Conservation (phyloP, 2,329 filamentous ascomycete genomes). For the Penicillium sp. region DNA sequence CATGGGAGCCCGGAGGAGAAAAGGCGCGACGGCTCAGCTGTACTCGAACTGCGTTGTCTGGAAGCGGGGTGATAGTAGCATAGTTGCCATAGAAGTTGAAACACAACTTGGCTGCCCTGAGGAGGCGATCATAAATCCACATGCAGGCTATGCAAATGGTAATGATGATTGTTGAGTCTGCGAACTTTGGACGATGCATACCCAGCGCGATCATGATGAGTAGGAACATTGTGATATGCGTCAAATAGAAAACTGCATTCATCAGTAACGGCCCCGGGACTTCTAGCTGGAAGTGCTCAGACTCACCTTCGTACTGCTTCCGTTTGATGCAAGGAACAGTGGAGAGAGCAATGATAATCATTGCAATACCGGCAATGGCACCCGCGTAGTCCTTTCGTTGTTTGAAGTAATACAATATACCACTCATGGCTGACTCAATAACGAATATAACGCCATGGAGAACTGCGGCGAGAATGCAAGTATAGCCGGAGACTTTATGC, state of each 20-base stretch:
- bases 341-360: slow-evolving; percentile 42
- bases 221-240: slow-evolving; percentile 10
- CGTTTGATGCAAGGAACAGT: slow-evolving; percentile 9
- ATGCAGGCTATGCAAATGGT: slow-evolving; percentile 43
- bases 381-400: slow-evolving; percentile 46
- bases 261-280: too few species aligned
- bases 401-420: slow-evolving; percentile 34
- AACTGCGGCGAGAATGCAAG: slow-evolving; percentile 45
- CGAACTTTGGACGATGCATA: slow-evolving; percentile 48
- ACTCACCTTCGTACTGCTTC: slow-evolving; percentile 26
- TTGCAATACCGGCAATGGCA: slow-evolving; percentile 45
- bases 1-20: slow-evolving; percentile 54
- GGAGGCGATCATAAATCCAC: slow-evolving; percentile 51
- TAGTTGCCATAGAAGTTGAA: slow-evolving; percentile 47
- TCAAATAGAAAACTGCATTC: slow-evolving; percentile 7
- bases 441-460: slow-evolving; percentile 36
- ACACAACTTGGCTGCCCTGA: slow-evolving; percentile 42
- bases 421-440: slow-evolving; percentile 39
- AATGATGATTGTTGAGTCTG: slow-evolving; percentile 40
- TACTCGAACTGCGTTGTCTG: slow-evolving; percentile 52
- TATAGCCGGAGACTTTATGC: slow-evolving; percentile 52
- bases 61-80: slow-evolving; percentile 48
- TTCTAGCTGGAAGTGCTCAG: neutral
- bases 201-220: slow-evolving; percentile 10
- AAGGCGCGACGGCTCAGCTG: slow-evolving; percentile 44